Conservation (phyloP, 2,329 filamentous ascomycete species). For the Lojkania enalia region DNA sequence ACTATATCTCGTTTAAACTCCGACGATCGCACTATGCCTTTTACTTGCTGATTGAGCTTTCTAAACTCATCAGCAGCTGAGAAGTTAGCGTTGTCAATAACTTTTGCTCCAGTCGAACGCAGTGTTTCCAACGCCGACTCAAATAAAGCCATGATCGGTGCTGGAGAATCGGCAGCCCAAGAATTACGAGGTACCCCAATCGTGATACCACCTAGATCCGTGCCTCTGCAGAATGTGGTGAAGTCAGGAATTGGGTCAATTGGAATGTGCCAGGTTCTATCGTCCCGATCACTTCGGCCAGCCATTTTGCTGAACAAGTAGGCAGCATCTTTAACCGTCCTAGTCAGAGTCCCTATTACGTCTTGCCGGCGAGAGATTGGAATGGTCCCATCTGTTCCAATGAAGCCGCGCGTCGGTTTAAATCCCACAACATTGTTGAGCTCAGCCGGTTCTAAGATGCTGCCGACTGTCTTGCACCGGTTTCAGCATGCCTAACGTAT, state of each 20-base stretch:
- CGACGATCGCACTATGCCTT: too few relatives aligned
- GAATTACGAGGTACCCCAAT: background rate
- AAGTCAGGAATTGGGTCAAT: background rate
- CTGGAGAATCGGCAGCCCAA: background rate
- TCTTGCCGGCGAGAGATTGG: conserved; percentile 71
- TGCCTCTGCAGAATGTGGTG: background rate
- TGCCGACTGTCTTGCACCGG: conserved; percentile 63
- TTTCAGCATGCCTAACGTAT: background rate
- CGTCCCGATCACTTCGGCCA: conserved; percentile 64
- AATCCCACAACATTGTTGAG: conserved; percentile 71
- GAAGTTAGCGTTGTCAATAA: background rate
- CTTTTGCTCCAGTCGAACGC: background rate
- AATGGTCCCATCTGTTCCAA: conserved; percentile 61
- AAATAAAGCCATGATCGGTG: background rate
- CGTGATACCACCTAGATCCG: background rate
- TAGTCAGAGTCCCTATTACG: conserved; percentile 68
- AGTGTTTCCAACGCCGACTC: background rate
- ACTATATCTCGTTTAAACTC: background rate
- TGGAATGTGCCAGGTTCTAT: conserved; percentile 37
- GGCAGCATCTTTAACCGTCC: conserved; percentile 69
- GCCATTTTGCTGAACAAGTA: conserved; percentile 70
- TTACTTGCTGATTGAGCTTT: background rate
- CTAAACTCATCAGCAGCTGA: background rate
- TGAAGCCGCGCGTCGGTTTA: conserved; percentile 75
- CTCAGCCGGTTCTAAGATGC: conserved; percentile 70